Base-by-base conservation (phyloP, 441 rosid genomes). In the Erodium texanum region DNA sequence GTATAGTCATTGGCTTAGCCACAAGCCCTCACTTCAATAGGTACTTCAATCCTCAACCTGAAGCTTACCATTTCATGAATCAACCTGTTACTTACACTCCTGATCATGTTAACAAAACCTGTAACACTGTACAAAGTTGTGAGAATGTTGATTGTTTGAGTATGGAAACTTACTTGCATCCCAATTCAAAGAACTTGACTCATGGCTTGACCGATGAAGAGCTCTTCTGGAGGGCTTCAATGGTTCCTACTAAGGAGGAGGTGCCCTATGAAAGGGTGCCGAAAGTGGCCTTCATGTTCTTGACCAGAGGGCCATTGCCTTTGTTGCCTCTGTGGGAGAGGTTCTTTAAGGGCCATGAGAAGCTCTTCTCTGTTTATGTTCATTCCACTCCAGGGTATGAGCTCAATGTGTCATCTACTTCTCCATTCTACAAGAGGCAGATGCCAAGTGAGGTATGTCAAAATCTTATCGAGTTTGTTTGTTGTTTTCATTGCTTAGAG, bases 281-380 rank as follows among this genome's bases (percentile, higher is more conserved):
- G 0, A 90, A 90, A 54, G 80, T 95, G 66, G 97, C 99, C 1
- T 95, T 95, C 74, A 82, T 95, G 99, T 93, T 93, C 66, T 74
- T 91, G 70, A 93, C 92, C 5, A 80, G 96, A 80, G 96, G 99
- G 8, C 93, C 95, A 2, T 77, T 88, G 77, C 97, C 93, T 1
- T 58, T 94, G 84, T 70, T 85, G 79, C 97, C 96, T 10, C 50
- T 95, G 23, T 95, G 98, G 98, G 99, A 92, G 83, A 90, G 79
- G 79, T 95, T 95, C 70, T 89, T 95, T 1, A 82, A 64, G 32
- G 93, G 93, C 14, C 92, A 90, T 41, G 84, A 78, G 5, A 79
- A 76, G 73, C 80, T 75, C 58, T 83, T 83, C 70, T 76, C 87
- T 1, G 74, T 94, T 56, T 94, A 94, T 69, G 80, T 92, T 41